Evolutionary conservation across 768 basidiomycete species (phyloP).

Genomic region (Lactarius tabidus): DNA sequence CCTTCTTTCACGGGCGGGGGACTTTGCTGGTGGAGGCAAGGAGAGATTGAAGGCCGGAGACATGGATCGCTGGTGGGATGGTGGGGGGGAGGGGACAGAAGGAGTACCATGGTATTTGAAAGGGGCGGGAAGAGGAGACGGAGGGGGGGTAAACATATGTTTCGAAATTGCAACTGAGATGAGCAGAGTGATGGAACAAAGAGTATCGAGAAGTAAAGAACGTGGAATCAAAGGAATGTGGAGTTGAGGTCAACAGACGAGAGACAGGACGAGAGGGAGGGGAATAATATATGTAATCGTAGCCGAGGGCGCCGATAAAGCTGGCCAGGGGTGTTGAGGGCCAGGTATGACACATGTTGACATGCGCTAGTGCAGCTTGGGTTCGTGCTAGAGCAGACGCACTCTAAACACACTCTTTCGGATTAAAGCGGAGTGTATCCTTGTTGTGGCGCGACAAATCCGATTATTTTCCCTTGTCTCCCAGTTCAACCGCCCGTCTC

Average conservation of each 20-base stretch:
- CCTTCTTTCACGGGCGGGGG: background rate
- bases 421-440: conserved; percentile 27
- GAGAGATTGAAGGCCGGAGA: conserved; percentile 1
- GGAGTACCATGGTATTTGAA: conserved; percentile 14
- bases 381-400: background rate
- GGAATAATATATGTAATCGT: background rate
- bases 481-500: background rate
- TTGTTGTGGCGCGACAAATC: conserved; percentile 4
- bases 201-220: conserved; percentile 17
- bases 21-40: conserved; percentile 17
- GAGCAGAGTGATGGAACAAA: too few species aligned
- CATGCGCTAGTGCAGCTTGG: background rate
- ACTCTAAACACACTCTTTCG: conserved; percentile 14
- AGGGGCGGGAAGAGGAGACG: conserved; percentile 37
- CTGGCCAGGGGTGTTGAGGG: background rate
- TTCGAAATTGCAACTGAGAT: background rate
- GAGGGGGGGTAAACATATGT: conserved; percentile 39
- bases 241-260: background rate
- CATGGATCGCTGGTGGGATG: conserved; percentile 4
- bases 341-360: background rate
- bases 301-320: background rate
- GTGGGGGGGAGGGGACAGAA: background rate
- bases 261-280: background rate
- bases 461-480: background rate
- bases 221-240: conserved; percentile 17